These are phyloP conservation scores for Aspergillus haitiensis DNA, from an alignment of 495 filamentous ascomycete genomes.

Conservation along the genomic window DNA sequence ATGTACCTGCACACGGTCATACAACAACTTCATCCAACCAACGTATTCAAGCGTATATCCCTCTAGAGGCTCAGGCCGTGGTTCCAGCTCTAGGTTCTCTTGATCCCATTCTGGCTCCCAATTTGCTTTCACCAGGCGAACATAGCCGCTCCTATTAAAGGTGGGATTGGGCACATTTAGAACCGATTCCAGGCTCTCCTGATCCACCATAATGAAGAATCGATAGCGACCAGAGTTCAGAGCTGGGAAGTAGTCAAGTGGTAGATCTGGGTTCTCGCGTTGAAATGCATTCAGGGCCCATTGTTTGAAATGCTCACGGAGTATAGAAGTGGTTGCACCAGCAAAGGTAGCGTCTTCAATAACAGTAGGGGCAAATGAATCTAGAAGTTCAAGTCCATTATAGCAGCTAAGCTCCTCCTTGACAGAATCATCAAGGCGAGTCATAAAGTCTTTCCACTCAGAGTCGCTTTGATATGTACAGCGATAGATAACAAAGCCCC, in stretches of 20 bases:
- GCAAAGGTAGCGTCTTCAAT: conserved; percentile 34
- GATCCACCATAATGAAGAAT: conserved; percentile 31
- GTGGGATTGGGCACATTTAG: conserved; percentile 23
- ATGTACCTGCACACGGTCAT: background rate
- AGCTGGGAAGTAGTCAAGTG: conserved; percentile 19
- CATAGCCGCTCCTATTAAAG: conserved; percentile 19
- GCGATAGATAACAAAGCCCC: conserved; percentile 36
- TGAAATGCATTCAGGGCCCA: conserved; percentile 24
- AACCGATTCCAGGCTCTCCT: conserved; percentile 30
- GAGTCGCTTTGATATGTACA: conserved; percentile 34
- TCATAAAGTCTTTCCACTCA: conserved; percentile 33
- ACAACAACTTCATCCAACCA: conserved; percentile 32
- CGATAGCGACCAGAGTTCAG: conserved; percentile 24
- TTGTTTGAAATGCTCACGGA: conserved; percentile 33
- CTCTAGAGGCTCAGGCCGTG: conserved; percentile 27
- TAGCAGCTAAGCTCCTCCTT: conserved; percentile 19
- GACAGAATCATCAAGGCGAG: conserved; percentile 19
- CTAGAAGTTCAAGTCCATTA: conserved; percentile 33
- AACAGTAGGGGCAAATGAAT: conserved; percentile 30
- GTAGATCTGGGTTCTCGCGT: background rate
- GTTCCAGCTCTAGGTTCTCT: conserved; percentile 14
- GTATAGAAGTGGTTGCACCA: conserved; percentile 22
- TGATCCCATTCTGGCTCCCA: conserved; percentile 21
- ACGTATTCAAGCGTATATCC: conserved; percentile 31
- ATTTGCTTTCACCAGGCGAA: conserved; percentile 25